Base-by-base conservation (phyloP, 768 basidiomycete genomes). In the Lanmaoa pseudosensibilis region DNA sequence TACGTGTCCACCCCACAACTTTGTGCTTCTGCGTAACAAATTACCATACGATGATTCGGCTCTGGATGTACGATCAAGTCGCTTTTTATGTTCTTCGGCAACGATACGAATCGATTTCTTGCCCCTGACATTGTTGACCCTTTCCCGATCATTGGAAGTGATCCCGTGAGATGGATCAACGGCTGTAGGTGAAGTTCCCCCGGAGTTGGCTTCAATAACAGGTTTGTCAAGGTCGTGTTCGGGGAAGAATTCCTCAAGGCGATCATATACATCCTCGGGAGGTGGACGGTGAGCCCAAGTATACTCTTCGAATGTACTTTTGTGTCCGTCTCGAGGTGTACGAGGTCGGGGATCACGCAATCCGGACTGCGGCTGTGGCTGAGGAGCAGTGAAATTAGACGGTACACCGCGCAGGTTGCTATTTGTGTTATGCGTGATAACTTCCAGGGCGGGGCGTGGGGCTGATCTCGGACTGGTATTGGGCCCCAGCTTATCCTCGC, bases 171-270 rank as follows among this genome's bases (percentile, higher is more conserved):
- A 76, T 32, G 68, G 62, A 25, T 91, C 90, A 10, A 76, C 76
- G 23, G 81, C 70, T 2, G 87, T 89, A 2, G 92, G 90, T 3
- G 90, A 91, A 4, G 87, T 86, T 40, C 88, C 88, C 11, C 91
- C 88, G 4, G 86, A 89, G 39, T 79, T 81, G 33, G 88, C 85
- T 63, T 98, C 96, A 52, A 98, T 90, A 60, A 98, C 88, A 2
- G 95, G 94, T 68, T 94, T 90, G 72, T 98, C 97, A 46, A 98
- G 83, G 66, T 98, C 94, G 68, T 97, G 92, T 61, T 90, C 87
- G 1, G 96, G 95, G 80, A 99, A 99, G 78, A 92, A 98, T 58
- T 89, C 86, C 63, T 98, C 92, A 9, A 99, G 80, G 54, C 90
- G 86, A 41, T 98, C 90, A 68, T 94, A 93, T 43, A 99, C 89